Base-by-base conservation (phyloP, 768 basidiomycete species). In the Rhodotorula taiwanensis region DNA sequence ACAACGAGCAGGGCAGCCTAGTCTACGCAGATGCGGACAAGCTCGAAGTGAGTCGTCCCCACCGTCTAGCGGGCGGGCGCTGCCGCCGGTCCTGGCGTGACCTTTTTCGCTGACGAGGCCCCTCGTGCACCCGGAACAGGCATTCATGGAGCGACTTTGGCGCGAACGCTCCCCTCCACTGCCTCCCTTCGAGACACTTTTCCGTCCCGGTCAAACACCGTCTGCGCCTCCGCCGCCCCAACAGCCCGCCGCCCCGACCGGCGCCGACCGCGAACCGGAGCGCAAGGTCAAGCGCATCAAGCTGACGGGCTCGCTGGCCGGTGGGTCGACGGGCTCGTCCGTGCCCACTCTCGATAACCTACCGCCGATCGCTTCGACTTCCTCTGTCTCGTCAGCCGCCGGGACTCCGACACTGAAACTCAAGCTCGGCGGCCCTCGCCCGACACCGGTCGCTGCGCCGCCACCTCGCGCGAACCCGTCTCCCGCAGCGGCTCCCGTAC, bases 11-110 rank as follows among this genome's bases (percentile, higher is more conserved):
- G 25, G 67, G 67, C 7, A 62, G 60, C 30, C 42, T 62, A 30
- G 63, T 69, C 41, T 69, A 69, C 44, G 53, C 56, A 5, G 67
- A 69, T 23, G 67, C 67, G 1, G 67, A 65, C 48, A 65, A 58
- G 43, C 67, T 69, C 48, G 67, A 69, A 57, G 63, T 64, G 23
- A 30, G 56, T 33, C 54, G 23, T 10, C 16, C 36, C 36, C 36
- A 21, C 15, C 8, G 20, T 7, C 43, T 7, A 44, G 20, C 13
- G 20, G 20, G 11, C 20, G 20, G n/a, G n/a, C n/a, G n/a, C n/a
- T n/a, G n/a, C n/a, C n/a, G n/a, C n/a, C n/a, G n/a, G n/a, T n/a
- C n/a, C n/a, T n/a, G n/a, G n/a, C n/a, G n/a, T n/a, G n/a, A n/a
- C n/a, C n/a, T n/a, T n/a, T n/a, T n/a, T n/a, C n/a, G n/a, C n/a